Base-by-base conservation (phyloP, 306 rosid species). In the Begonia loranthoides region DNA sequence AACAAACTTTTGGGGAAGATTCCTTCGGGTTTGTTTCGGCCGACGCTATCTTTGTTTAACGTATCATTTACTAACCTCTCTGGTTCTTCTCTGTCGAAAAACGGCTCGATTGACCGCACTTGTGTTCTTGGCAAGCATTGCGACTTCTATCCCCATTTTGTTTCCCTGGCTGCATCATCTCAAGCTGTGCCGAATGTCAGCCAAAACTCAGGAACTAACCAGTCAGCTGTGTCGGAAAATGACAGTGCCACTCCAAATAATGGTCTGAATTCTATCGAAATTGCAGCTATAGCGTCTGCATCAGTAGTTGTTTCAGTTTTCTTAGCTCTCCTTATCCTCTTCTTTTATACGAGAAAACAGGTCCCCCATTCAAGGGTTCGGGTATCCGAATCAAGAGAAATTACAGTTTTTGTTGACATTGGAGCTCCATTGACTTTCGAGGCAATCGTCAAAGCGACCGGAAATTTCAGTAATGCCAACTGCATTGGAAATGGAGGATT, bases 401-500 rank as follows among this genome's bases (percentile, higher is more conserved):
- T 65, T 17, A 69, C 58, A 11, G 54, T 51, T 68, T 80, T 80
- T 46, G 60, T 72, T 24, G 72, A 63, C 54, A 70, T 68, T 61
- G 81, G 81, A 17, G 19, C 56, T 45, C 81, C 70, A 63, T 48
- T 82, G 75, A 79, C 46, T 61, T 82, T 76, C 13, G 81, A 79
- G 33, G 62, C 48, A 43, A 71, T 82, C 17, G 77, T 64, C 58
- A 52, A 65, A 48, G 73, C 87, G 36, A 69, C 87, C 0, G 77
- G 76, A 17, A 76, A 73, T 64, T 82, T 82, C 79, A 76, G 93
- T 69, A 69, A 73, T 44, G 70, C 70, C 51, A 66, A 79, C 61
- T 74, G 73, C 12, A 82, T 79, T 2, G 93, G 93, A 19, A 61
- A 76, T 0, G 93, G 93, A 9, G 87, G 93, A 14, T 82, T 82